Conservation (phyloP, 768 basidiomycete genomes). For the Suillus clintonianus region DNA sequence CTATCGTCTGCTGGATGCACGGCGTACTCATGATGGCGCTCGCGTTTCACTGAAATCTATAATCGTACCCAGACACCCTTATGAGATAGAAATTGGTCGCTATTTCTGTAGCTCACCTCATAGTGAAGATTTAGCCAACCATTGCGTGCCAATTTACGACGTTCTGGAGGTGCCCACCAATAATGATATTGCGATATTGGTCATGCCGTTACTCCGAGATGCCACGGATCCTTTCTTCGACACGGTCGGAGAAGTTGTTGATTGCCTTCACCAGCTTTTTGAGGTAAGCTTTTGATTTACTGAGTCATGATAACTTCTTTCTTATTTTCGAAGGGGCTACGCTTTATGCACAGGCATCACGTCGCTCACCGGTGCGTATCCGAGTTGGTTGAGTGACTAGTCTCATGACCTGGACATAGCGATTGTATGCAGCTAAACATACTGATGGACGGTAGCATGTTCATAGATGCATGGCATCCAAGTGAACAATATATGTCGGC, state of each 20-base stretch:
- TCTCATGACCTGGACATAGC: slow-evolving; percentile 25
- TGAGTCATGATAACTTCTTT: neutral
- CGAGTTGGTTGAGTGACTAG: neutral
- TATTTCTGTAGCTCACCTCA: slow-evolving; percentile 10
- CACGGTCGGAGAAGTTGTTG: slow-evolving; percentile 23
- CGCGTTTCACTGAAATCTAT: slow-evolving; percentile 31
- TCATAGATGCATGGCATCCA: slow-evolving; percentile 29
- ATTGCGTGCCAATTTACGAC: slow-evolving; percentile 24
- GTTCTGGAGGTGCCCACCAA: slow-evolving; percentile 9
- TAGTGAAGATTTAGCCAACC: slow-evolving; percentile 12
- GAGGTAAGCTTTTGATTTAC: slow-evolving; percentile 12
- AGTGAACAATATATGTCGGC: neutral
- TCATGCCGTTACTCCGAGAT: slow-evolving; percentile 23
- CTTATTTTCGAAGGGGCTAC: slow-evolving; percentile 36
- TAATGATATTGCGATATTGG: slow-evolving; percentile 14
- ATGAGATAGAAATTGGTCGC: slow-evolving; percentile 17
- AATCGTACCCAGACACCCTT: slow-evolving; percentile 5
- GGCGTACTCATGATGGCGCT: slow-evolving; percentile 20
- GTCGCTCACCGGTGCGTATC: slow-evolving; percentile 39
- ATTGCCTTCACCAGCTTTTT: slow-evolving; percentile 23
- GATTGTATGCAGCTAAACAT: slow-evolving; percentile 35
- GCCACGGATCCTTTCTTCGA: slow-evolving; percentile 18
- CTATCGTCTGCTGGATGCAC: slow-evolving; percentile 23
- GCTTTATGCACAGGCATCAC: slow-evolving; percentile 38
- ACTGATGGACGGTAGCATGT: slow-evolving; percentile 31